Base-by-base conservation (phyloP, 2,329 filamentous ascomycete genomes). In the Aspergillus sp. region DNA sequence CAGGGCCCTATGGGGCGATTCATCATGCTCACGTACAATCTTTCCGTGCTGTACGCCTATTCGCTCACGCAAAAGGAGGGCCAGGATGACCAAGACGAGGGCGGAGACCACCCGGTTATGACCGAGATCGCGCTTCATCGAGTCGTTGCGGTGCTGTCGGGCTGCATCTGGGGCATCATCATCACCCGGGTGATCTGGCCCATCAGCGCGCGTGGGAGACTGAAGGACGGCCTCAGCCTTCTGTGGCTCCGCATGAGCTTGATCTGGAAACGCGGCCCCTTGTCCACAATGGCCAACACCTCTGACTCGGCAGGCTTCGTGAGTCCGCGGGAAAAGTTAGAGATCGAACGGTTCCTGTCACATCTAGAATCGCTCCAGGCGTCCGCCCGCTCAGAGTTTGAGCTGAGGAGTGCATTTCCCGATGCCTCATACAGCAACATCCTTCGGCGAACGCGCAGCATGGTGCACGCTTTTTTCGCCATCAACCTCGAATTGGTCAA, bases 401-500 rank as follows among this genome's bases (percentile, higher is more conserved):
- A 96, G 73, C 84, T 99, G 6, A 86, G 88, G 46, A 91, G 94
- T 0, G 92, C 93, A 0, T 99, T 99, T 68, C 91, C 92, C 1
- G 84, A 88, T 63, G 85, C 84, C 49, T 84, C 86, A 16, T 93
- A 90, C 72, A 85, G 84, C 4, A 85, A 87, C 39, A 90, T 98
- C 58, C 84, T 98, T 71, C 85, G 86, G 22, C 89, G 89, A 10
- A 96, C 93, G 1, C 88, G 89, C 63, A 87, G 90, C 55, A 91
- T 97, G 77, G 86, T 98, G 4, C 93, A 97, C 75, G 89, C 91
- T 42, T 97, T 99, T 75, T 93, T 98, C 71, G 92, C 93, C 54
- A 96, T 99, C 91, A 96, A 94, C 63, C 86, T 97, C 11, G 88
- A 97, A 63, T 92, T 96, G 42, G 84, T 90, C 70, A 94, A 93